Base-by-base conservation (phyloP, 2,329 filamentous ascomycete genomes). In the Orbilia javanica region DNA sequence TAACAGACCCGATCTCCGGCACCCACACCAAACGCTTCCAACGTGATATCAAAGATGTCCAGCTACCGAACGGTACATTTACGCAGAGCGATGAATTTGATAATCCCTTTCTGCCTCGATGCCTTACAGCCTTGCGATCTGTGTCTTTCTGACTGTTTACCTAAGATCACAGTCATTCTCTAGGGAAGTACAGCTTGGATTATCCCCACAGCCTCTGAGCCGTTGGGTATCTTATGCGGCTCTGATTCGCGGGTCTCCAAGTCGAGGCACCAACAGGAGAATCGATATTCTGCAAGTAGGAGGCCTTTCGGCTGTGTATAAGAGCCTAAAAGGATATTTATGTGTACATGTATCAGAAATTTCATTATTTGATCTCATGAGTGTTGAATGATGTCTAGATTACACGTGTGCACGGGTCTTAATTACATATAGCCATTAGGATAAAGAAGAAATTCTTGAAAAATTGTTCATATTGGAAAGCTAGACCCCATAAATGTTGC, bases 201-300 rank as follows among this genome's bases (percentile, higher is more conserved):
- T 42, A 42, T 46, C 25, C 34, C 18, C 57, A 55, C 48, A 69
- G 65, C 64, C 65, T 62, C 66, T 60, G 10, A 25, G n/a, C 20
- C 29, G 50, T 52, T 67, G 57, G 62, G 73, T 39, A 50, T 71
- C 66, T n/a, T 66, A 39, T 67, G 39, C 65, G 66, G 36, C 50
- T 71, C 73, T 71, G 57, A 77, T 77, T 77, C 66, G 66, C 57
- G 44, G 55, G 53, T 57, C 25, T 20, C 22, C 55, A 69, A 69
- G 70, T 69, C 53, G 60, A 65, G 65, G n/a, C 18, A n/a, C 27
- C 31, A 10, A 52, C 31, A 69, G 34, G 36, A 46, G 63, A 8
- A 69, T 22, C 20, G 50, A 29, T 13, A 27, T 36, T 27, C 57
- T 71, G n/a, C 71, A 39, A 75, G 64, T 68, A 52, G 71, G 63